Evolutionary conservation across 2,329 filamentous ascomycete species (phyloP), one percentile per base, ranked within the genome.

Genomic region (Gyromitra esculenta): DNA sequence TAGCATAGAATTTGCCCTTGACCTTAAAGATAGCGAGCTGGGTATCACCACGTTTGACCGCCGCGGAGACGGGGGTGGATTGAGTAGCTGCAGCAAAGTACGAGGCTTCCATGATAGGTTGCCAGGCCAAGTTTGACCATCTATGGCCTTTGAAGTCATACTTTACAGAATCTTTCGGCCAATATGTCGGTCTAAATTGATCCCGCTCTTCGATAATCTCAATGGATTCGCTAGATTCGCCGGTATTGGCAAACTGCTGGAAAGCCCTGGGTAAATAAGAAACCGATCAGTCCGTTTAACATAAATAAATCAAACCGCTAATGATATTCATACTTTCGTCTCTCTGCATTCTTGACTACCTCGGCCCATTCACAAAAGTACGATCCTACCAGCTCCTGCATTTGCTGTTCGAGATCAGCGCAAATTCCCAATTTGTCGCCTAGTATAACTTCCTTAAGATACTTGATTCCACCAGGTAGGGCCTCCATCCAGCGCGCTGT

Each of bases 281-380:
- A 48, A 57, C 13, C 8, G 18, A 25, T 18, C 25, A 25, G 39
- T 9, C 37, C 31, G 11, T 15, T 59, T 35, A 65, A 57, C 11
- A 57, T 48, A 0, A 48, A 9, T 25, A 48, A 41, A 50, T 56
- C 2, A 18, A 35, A 5, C 39, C 11, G 25, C 6, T 31, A 60
- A 9, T 31, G 9, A 9, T 78, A 37, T 18, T 15, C 15, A 59
- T 65, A 75, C 77, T 88, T 89, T 5, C 88, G 87, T 48, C 91
- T 88, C 63, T 88, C 87, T 0, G 92, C 91, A 74, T 90, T 87
- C 60, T 88, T 88, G 82, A 97, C 87, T 0, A 91, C 92, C 83
- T 95, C 92, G 13, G 92, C 92, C 94, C 94, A 97, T 84, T 97
- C 94, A 85, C 94, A 94, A 85, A 96, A 96, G 86, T 91, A 97